These are phyloP conservation scores for Cicer judaicum DNA, from an alignment of 306 rosid species.

Conservation along the genomic window DNA sequence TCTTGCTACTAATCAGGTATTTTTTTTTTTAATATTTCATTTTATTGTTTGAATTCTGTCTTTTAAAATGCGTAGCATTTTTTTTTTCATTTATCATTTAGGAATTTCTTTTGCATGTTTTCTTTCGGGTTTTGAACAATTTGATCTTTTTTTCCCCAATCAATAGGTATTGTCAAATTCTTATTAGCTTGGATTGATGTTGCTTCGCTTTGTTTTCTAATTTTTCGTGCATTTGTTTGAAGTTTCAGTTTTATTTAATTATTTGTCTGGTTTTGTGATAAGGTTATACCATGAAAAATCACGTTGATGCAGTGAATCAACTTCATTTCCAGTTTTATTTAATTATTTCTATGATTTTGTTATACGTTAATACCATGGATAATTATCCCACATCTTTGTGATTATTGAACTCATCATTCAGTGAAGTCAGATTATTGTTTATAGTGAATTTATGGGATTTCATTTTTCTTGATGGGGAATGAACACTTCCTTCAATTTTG, in stretches of 20 bases:
- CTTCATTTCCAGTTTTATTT: background rate
- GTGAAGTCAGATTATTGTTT: conserved; percentile 31
- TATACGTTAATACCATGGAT: background rate
- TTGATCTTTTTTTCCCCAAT: conserved; percentile 8
- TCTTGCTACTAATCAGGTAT: conserved; percentile 40
- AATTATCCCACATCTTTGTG: background rate
- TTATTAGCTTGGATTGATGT: conserved; percentile 6
- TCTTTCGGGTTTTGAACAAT: background rate
- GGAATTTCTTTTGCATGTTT: background rate
- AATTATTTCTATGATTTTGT: background rate
- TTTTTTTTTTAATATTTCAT: background rate
- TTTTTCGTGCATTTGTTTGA: conserved; percentile 37
- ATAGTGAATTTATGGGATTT: conserved; percentile 21
- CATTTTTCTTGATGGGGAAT: background rate
- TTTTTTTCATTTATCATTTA: background rate
- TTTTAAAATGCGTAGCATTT: background rate
- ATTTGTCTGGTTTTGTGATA: conserved; percentile 9
- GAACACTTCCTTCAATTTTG: conserved; percentile 1
- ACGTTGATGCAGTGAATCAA: background rate
- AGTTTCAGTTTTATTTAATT: conserved; percentile 5
- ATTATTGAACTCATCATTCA: background rate
- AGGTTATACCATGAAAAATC: conserved; percentile 4
- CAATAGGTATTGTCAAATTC: background rate
- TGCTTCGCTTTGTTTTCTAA: background rate
- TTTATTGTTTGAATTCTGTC: background rate